Evolutionary conservation across 2,329 filamentous ascomycete genomes (phyloP).

Genomic region (Trichophyton rubrum): DNA sequence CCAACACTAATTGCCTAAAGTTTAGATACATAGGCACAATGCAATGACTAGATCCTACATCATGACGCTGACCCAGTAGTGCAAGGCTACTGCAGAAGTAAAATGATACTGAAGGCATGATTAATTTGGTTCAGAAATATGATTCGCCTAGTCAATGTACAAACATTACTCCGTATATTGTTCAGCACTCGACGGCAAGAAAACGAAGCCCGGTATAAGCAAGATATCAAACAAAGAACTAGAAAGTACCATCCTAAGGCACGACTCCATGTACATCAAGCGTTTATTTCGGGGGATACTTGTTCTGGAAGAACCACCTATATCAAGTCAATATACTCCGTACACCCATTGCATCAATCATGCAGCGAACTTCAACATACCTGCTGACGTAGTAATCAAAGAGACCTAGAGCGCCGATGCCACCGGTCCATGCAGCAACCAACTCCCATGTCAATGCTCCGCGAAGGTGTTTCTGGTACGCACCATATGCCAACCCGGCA

Average conservation of each 20-base stretch:
- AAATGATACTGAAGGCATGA: too few relatives aligned
- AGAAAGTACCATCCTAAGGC: not conserved
- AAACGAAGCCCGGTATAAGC: not conserved
- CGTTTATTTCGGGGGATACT: conserved; percentile 26
- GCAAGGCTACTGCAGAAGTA: too few relatives aligned
- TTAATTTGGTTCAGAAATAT: not conserved
- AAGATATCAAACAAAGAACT: not conserved
- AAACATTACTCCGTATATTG: not conserved
- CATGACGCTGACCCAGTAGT: too few relatives aligned
- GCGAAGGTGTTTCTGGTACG: conserved; percentile 34
- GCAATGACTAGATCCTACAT: too few relatives aligned
- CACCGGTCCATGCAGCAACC: conserved; percentile 32
- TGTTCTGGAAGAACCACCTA: conserved; percentile 41
- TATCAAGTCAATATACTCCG: not conserved
- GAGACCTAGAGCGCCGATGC: conserved; percentile 32
- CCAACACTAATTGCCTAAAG: too few relatives aligned
- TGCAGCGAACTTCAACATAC: conserved; percentile 24
- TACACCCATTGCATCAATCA: not conserved
- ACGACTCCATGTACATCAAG: not conserved
- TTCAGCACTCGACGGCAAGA: not conserved
- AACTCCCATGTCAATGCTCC: conserved; percentile 37
- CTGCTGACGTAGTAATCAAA: conserved; percentile 40
- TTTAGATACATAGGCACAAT: too few relatives aligned
- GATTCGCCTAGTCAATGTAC: not conserved
- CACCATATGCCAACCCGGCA: conserved; percentile 35